Evolutionary conservation across 2,329 filamentous ascomycete genomes (phyloP).

Genomic region (Cyphellophora europaea): DNA sequence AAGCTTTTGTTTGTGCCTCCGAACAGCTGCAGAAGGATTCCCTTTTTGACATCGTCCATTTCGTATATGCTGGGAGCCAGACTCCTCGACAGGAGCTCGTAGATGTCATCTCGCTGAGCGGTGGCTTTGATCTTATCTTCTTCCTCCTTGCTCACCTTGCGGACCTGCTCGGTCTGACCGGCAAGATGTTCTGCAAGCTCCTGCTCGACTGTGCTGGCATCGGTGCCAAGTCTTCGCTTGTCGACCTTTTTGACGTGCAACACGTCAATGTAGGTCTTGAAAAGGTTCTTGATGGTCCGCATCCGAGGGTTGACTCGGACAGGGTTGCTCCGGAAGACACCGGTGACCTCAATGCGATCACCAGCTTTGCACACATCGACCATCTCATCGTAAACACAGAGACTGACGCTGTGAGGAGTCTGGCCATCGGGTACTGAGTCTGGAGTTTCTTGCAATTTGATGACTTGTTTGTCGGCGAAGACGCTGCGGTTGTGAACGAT

Average conservation of each 20-base stretch:
- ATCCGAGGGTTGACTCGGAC: constrained; percentile 91
- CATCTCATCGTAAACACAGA: constrained; percentile 93
- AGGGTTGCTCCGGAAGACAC: constrained; percentile 90
- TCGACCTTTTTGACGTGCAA: constrained; percentile 95
- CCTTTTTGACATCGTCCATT: constrained; percentile 98
- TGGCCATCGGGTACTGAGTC: constrained; percentile 92
- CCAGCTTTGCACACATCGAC: constrained; percentile 97
- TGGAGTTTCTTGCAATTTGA: constrained; percentile 95
- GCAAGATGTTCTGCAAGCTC: constrained; percentile 64
- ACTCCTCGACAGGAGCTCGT: constrained; percentile 83
- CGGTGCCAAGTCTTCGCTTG: constrained; percentile 85
- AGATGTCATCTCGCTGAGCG: constrained; percentile 73
- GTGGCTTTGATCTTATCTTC: constrained; percentile 80
- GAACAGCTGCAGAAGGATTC: constrained; percentile 90
- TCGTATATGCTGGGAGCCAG: constrained; percentile 94
- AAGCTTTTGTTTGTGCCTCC: constrained; percentile 98
- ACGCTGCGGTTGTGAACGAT: constrained; percentile 92
- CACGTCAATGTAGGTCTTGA: constrained; percentile 96
- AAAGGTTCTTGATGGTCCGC: constrained; percentile 84
- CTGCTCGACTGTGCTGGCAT: constrained; percentile 77
- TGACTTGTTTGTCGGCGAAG: constrained; percentile 96
- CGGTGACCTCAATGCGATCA: constrained; percentile 90
- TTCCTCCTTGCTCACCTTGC: constrained; percentile 76
- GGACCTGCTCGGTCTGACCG: constrained; percentile 69
- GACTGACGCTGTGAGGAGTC: constrained; percentile 91